phyloP scores from a whole-genome alignment of 2,329 filamentous ascomycete species.

The Calonectria hawksworthii region DNA sequence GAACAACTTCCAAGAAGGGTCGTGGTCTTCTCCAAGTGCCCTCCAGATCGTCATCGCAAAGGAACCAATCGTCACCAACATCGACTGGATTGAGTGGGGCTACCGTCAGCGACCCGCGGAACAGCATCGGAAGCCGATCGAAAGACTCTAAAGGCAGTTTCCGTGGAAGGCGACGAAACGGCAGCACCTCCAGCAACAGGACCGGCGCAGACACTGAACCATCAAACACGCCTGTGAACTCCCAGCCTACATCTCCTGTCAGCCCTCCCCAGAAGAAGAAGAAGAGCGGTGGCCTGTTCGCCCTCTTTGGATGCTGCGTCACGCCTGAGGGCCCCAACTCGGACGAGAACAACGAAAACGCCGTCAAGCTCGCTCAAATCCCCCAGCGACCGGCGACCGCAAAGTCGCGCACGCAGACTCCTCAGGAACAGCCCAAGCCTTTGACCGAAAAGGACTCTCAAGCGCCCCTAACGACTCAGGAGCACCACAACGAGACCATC shows the following conservation, averaged over 20 bases:
- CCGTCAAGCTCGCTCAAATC: constrained; percentile 71
- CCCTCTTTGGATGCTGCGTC: constrained; percentile 77
- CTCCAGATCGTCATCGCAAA: constrained; percentile 73
- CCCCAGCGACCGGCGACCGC: constrained; percentile 68
- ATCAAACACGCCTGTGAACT: constrained; percentile 62
- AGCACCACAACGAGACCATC: constrained; percentile 59
- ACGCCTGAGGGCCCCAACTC: constrained; percentile 72
- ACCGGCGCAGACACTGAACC: constrained; percentile 68
- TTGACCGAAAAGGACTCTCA: constrained; percentile 65
- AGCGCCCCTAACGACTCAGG: constrained; percentile 51
- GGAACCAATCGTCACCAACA: constrained; percentile 71
- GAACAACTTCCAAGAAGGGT: constrained; percentile 61
- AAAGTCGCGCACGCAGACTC: constrained; percentile 66
- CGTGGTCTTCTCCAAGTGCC: constrained; percentile 70
- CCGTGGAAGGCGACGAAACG: constrained; percentile 73
- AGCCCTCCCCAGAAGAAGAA: constrained; percentile 67
- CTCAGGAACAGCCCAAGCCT: constrained; percentile 62
- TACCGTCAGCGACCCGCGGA: constrained; percentile 70
- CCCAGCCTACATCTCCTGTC: constrained; percentile 66
- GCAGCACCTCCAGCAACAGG: constrained; percentile 76
- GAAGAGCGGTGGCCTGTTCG: constrained; percentile 67
- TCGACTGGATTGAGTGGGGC: constrained; percentile 72
- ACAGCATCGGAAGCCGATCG: constrained; percentile 74
- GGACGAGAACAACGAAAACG: constrained; percentile 66
- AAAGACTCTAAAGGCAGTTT: constrained; percentile 77